Conservation (phyloP, 768 basidiomycete genomes). For the Pisolithus sp. region DNA sequence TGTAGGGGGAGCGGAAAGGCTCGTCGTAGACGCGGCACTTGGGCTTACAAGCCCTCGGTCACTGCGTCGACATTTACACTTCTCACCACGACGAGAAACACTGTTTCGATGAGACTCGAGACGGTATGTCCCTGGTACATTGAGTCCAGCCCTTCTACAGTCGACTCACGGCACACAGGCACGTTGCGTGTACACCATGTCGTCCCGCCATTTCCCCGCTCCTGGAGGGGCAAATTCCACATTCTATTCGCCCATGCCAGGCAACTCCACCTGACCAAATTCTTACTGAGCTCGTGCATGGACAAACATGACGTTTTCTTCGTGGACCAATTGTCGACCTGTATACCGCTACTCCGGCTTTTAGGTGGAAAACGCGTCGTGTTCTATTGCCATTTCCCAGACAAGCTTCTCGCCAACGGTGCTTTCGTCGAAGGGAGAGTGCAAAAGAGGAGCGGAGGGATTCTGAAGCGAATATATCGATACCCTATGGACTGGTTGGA, state of each 20-base stretch:
- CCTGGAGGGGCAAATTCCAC: slow-evolving; percentile 74
- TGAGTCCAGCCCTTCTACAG: not conserved
- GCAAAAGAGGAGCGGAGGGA: slow-evolving; percentile 33
- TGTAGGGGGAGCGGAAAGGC: slow-evolving; percentile 88
- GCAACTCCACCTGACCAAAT: slow-evolving; percentile 73
- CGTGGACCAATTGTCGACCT: slow-evolving; percentile 93
- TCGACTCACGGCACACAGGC: slow-evolving; percentile 39
- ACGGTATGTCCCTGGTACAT: slow-evolving; percentile 50
- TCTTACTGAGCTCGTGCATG: slow-evolving; percentile 47
- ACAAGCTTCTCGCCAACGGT: slow-evolving; percentile 81
- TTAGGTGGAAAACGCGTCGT: slow-evolving; percentile 74
- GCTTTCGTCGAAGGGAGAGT: slow-evolving; percentile 49
- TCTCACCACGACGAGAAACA: slow-evolving; percentile 83
- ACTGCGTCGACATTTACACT: slow-evolving; percentile 85
- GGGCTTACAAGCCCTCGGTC: slow-evolving; percentile 81
- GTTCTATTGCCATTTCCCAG: slow-evolving; percentile 98
- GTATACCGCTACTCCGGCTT: slow-evolving; percentile 72
- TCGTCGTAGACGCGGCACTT: slow-evolving; percentile 92
- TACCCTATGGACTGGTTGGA: slow-evolving; percentile 88
- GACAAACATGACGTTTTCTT: slow-evolving; percentile 75
- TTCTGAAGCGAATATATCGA: slow-evolving; percentile 75
- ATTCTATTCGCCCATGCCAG: slow-evolving; percentile 85
- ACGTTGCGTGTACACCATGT: slow-evolving; percentile 72
- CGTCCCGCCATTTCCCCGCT: slow-evolving; percentile 72
- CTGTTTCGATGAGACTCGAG: slow-evolving; percentile 90